Evolutionary conservation across 257 asterid species (phyloP).

Genomic region (Scutellaria baicalensis): DNA sequence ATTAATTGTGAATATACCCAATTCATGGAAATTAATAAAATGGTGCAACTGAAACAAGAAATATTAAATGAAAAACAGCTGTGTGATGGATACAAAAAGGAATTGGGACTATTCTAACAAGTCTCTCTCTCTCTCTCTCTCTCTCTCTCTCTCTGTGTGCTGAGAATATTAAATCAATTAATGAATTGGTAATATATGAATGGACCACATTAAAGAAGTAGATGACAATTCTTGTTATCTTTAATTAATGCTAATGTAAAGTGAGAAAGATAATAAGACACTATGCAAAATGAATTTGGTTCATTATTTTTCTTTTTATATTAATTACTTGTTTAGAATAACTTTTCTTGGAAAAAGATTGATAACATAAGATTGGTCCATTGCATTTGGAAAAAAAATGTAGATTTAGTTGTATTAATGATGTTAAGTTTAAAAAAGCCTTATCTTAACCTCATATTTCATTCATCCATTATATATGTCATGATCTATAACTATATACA

Average conservation of each 20-base stretch:
- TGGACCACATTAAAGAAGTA: slow-evolving; percentile 12
- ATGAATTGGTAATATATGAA: background rate
- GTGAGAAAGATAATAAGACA: background rate
- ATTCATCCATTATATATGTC: background rate
- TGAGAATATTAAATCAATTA: background rate
- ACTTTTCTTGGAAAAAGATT: background rate
- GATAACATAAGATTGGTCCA: too few species aligned
- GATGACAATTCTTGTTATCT: background rate
- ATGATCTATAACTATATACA: too few species aligned
- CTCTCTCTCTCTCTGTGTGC: background rate
- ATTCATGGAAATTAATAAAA: too few species aligned
- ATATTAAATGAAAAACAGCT: background rate
- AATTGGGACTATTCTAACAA: slow-evolving; percentile 7
- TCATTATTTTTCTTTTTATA: background rate
- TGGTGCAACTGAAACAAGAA: background rate
- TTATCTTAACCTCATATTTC: too few species aligned
- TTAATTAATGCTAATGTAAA: background rate
- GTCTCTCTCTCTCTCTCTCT: background rate
- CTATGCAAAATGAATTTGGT: background rate
- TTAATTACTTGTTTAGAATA: background rate
- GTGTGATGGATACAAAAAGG: background rate
- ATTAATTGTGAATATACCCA: too few species aligned
- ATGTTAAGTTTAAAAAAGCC: too few species aligned
- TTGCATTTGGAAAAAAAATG: too few species aligned
- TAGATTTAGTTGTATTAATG: too few species aligned